A percentile compares a stretch with the other conserved stretches of the same genome.
phyloP scores from a whole-genome alignment of 805 yeast species.

The Maudiozyma barnettii region DNA sequence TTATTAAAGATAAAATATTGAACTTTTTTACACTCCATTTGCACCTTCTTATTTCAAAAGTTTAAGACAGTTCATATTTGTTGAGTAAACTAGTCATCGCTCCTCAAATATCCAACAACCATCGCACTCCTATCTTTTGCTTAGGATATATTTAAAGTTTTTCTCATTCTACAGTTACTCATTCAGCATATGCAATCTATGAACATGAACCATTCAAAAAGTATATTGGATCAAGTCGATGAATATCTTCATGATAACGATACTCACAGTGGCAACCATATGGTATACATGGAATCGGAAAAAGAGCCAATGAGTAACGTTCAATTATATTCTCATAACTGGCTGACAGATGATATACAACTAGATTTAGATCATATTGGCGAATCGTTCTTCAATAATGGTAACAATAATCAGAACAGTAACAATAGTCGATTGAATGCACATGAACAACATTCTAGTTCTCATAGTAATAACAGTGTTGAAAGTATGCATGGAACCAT shows the following conservation, averaged over 20 bases:
- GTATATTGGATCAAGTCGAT: slow-evolving; percentile 27
- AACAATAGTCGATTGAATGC: background rate
- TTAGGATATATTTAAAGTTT: too few relatives aligned
- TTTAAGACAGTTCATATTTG: too few relatives aligned
- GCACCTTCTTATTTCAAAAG: too few relatives aligned
- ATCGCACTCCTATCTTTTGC: too few relatives aligned
- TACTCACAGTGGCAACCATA: background rate
- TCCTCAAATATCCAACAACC: too few relatives aligned
- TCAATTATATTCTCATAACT: background rate
- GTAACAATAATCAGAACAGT: background rate
- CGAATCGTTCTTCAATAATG: slow-evolving; percentile 2
- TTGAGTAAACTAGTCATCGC: too few relatives aligned
- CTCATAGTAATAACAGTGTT: background rate
- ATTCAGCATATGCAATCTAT: background rate
- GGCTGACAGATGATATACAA: slow-evolving; percentile 7
- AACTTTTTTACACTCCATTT: too few relatives aligned
- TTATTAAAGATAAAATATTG: too few relatives aligned
- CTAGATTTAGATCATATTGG: slow-evolving; percentile 8
- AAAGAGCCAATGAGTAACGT: background rate
- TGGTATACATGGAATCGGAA: background rate
- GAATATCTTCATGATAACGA: slow-evolving; percentile 11
- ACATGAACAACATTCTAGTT: too few relatives aligned
- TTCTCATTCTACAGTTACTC: too few relatives aligned
- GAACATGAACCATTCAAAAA: slow-evolving; percentile 13
- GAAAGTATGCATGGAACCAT: background rate